Conservation (phyloP, 371 early-diverging fungal species). For the Apophysomyces variabilis region DNA sequence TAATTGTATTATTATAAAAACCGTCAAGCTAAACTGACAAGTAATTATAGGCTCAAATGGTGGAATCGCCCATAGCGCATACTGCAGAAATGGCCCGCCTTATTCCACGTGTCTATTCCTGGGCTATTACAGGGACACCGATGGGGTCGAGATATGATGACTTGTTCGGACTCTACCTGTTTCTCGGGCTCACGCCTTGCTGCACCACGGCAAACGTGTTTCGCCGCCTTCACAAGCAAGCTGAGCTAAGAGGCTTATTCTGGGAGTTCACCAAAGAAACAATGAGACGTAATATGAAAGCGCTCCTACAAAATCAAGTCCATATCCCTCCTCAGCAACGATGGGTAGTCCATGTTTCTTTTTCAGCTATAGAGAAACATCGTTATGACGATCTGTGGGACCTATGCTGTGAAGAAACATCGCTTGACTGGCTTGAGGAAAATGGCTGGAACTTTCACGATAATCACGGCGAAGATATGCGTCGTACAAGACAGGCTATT, state of each 20-base stretch:
- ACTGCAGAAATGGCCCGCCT: constrained; percentile 60
- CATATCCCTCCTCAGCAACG: constrained; percentile 62
- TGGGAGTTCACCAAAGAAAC: constrained; percentile 39
- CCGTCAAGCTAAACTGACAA: constrained; percentile 1
- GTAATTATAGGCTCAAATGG: constrained; percentile 67
- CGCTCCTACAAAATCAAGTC: constrained; percentile 52
- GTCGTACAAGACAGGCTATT: not conserved
- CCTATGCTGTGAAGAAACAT: constrained; percentile 33
- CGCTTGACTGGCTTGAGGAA: constrained; percentile 27
- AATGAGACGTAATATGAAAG: constrained; percentile 66
- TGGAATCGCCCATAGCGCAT: constrained; percentile 50
- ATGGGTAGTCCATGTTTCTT: constrained; percentile 50
- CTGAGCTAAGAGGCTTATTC: constrained; percentile 30
- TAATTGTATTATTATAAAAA: constrained; percentile 9
- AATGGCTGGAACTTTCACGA: constrained; percentile 26
- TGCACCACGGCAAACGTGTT: constrained; percentile 27
- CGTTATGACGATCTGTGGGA: constrained; percentile 67
- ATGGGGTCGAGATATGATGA: constrained; percentile 50
- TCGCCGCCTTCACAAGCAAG: constrained; percentile 20
- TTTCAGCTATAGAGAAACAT: constrained; percentile 61
- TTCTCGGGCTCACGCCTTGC: constrained; percentile 45
- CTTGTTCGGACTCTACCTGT: constrained; percentile 54
- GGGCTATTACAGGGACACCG: constrained; percentile 80
- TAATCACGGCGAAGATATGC: not conserved
- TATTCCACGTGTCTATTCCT: constrained; percentile 63